phyloP scores from a whole-genome alignment of 768 basidiomycete species.

The Tylopilus vinaceipallidus region DNA sequence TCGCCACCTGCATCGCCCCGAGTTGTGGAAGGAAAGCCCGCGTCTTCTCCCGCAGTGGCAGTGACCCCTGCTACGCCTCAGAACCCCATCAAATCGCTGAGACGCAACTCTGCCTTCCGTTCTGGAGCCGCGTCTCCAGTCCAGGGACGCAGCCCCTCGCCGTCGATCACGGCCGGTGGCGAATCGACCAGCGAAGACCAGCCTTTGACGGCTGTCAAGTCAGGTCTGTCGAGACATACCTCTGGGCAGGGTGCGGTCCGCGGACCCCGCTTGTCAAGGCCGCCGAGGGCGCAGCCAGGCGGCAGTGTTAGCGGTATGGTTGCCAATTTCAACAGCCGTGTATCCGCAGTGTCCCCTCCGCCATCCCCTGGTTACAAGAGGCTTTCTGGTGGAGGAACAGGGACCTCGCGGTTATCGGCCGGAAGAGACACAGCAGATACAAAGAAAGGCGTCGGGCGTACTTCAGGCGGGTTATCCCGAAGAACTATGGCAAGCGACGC shows the following conservation, averaged over 20 bases:
- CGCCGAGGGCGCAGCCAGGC: constrained; percentile 41
- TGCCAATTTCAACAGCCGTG: constrained; percentile 53
- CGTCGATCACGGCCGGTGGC: constrained; percentile 29
- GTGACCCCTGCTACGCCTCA: constrained; percentile 50
- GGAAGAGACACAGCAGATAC: constrained; percentile 11
- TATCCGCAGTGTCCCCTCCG: constrained; percentile 37
- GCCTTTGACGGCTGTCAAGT: constrained; percentile 31
- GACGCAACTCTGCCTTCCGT: constrained; percentile 35
- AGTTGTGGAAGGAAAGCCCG: constrained; percentile 19
- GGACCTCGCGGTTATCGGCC: constrained; percentile 14
- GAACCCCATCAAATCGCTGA: constrained; percentile 46
- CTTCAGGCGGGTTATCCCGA: constrained; percentile 54
- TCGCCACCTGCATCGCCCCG: constrained; percentile 26
- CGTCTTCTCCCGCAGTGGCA: constrained; percentile 34
- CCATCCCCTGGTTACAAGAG: constrained; percentile 44
- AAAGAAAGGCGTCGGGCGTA: constrained; percentile 45
- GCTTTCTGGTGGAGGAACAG: constrained; percentile 46
- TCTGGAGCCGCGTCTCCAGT: constrained; percentile 34
- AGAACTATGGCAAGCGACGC: constrained; percentile 84
- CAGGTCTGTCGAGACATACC: constrained; percentile 45
- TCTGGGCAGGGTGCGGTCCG: constrained; percentile 44
- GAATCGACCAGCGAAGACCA: constrained; percentile 33
- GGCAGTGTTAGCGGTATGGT: constrained; percentile 54
- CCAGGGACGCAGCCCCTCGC: constrained; percentile 43
- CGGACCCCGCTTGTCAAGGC: constrained; percentile 49